Evolutionary conservation across 2,329 filamentous ascomycete species (phyloP), one percentile per base, ranked within the genome.

Genomic region (Calonectria pseudoturangicola): DNA sequence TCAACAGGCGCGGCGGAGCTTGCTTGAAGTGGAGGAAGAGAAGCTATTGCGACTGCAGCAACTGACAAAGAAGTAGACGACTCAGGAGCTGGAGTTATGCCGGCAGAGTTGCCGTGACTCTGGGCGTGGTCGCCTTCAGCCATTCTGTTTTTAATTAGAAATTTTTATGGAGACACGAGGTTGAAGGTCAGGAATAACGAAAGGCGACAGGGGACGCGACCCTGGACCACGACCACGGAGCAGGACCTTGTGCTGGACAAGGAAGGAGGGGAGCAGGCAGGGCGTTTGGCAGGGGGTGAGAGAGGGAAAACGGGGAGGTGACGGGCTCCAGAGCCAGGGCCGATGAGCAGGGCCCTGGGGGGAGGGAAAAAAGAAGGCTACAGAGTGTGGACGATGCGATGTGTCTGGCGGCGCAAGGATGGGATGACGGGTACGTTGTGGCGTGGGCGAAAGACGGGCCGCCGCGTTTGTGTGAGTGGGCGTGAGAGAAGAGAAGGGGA

Each of bases 131-230:
- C 81, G 76, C 79, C 81, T 77, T 81, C 76, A 80, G 79, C 79
- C 79, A 80, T 80, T 77, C 79, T 80, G 79, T 76, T 80, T 82
- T 82, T 82, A 81, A 83, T 82, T 82, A 81, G 76, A 79, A 81
- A 79, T 75, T 81, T 82, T 83, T 83, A 83, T 83, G 82, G 82
- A 83, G 82, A 82, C 79, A 73, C 74, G 75, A 78, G 79, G 72
- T 75, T 75, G 77, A 82, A 76, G 82, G 82, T 77, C 77, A 78
- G 78, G 79, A 81, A 79, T 73, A 77, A 79, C 72, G 74, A 76
- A 74, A 77, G 70, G 74, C 68, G 76, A 78, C 76, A 73, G 78
- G 76, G 77, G 79, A 79, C 67, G 75, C 76, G 78, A 82, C 80
- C 80, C 80, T 79, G 78, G 80, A 74, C 75, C 74, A 79, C 54